These are phyloP conservation scores for Tricholoma hemisulphureum DNA, from an alignment of 768 basidiomycete species.

Conservation along the genomic window DNA sequence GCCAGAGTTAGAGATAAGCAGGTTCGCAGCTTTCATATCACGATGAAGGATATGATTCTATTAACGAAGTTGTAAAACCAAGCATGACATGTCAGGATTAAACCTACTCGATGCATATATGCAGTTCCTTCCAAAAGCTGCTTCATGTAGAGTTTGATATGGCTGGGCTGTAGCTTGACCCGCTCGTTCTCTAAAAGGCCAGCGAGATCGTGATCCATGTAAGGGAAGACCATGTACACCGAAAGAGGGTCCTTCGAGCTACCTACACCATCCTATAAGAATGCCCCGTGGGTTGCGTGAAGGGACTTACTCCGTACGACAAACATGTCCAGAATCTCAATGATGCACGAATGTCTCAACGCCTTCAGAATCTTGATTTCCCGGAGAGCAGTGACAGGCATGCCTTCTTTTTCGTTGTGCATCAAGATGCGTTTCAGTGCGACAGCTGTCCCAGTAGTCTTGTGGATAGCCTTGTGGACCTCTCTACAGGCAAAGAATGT, in stretches of 20 bases:
- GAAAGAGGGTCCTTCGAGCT: conserved; percentile 71
- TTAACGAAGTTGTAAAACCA: conserved; percentile 8
- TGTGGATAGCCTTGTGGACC: conserved; percentile 84
- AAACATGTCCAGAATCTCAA: conserved; percentile 91
- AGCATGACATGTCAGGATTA: not conserved
- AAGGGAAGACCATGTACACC: conserved; percentile 98
- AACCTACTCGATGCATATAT: conserved; percentile 88
- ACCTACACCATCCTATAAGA: conserved; percentile 35
- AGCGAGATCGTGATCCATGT: conserved; percentile 99
- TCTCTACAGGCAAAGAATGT: conserved; percentile 49
- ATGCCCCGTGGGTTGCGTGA: not conserved
- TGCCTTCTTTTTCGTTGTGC: conserved; percentile 96
- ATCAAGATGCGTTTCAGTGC: conserved; percentile 94
- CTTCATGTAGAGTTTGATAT: conserved; percentile 95
- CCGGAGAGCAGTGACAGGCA: conserved; percentile 93
- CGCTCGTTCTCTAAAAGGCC: conserved; percentile 90
- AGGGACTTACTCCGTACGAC: conserved; percentile 66
- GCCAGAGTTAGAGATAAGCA: conserved; percentile 88
- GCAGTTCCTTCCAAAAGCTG: conserved; percentile 95
- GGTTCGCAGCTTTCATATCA: conserved; percentile 98
- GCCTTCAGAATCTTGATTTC: conserved; percentile 97
- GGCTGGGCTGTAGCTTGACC: conserved; percentile 75
- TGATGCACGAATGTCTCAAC: conserved; percentile 80
- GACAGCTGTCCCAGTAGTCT: conserved; percentile 57
- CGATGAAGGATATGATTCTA: conserved; percentile 97